A percentile compares a stretch with the other conserved stretches of the same genome.
Conservation (phyloP, 345 rosid genomes). For the Populus ilicifolia region DNA sequence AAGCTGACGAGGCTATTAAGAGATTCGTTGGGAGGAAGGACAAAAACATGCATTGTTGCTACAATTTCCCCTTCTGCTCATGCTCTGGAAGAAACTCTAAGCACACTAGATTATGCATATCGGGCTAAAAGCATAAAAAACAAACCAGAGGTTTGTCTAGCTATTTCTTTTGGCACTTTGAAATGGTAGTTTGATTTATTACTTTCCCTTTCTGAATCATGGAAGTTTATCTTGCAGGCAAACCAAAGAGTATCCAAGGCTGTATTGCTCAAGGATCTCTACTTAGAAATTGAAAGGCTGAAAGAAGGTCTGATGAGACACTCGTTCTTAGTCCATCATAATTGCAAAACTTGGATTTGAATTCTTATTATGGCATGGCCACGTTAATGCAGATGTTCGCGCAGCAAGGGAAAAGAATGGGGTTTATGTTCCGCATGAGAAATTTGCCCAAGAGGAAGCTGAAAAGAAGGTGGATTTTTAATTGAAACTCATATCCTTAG, state of each 20-base stretch:
- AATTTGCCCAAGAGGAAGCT: constrained; percentile 76
- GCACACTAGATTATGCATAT: constrained; percentile 88
- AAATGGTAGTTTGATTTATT: background rate
- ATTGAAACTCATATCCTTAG: background rate
- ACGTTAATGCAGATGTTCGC: constrained; percentile 60
- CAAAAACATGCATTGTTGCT: constrained; percentile 94
- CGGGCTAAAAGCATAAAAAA: constrained; percentile 93
- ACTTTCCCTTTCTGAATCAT: constrained; percentile 9
- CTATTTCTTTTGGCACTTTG: constrained; percentile 6
- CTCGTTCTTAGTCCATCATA: too few relatives aligned
- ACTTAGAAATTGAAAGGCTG: constrained; percentile 82
- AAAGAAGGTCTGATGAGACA: constrained; percentile 62
- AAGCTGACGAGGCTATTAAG: constrained; percentile 91
- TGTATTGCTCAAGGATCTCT: constrained; percentile 79
- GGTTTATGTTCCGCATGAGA: constrained; percentile 76
- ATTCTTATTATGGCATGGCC: background rate
- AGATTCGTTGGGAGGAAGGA: constrained; percentile 92
- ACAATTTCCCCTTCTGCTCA: constrained; percentile 88
- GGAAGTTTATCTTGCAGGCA: constrained; percentile 49
- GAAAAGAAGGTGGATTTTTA: constrained; percentile 69
- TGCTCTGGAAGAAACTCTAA: constrained; percentile 83
- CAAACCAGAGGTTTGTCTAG: constrained; percentile 75
- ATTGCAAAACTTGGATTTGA: too few relatives aligned
- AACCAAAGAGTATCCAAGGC: constrained; percentile 88
- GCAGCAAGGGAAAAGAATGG: constrained; percentile 95